Base-by-base conservation (phyloP, 208 protist species). In the Leishmania martiniquensis region DNA sequence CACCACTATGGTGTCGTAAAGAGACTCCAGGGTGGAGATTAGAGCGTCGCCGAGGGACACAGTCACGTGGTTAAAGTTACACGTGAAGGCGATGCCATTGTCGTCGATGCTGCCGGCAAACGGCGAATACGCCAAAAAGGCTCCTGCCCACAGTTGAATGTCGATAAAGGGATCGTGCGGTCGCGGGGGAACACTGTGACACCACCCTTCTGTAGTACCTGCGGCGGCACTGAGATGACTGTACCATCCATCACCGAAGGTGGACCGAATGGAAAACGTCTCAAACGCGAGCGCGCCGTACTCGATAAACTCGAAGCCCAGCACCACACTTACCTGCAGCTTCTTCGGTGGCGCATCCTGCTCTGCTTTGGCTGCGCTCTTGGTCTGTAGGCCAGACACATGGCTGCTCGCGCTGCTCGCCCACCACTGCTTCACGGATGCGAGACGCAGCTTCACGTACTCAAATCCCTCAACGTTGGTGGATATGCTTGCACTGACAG, bases 51-150 rank as follows among this genome's bases (percentile, higher is more conserved):
- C 80, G 6, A 94, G 62, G 34, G 65, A 75, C 12, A 94, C 29
- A 2, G 76, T 70, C 13, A 85, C 78, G 44, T 88, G 77, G 34
- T 75, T 78, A 20, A 86, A 57, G 15, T 57, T 49, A 57, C 89
- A 84, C 9, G 62, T n/a, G 70, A 93, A 94, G 32, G 65, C 88
- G 54, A 89, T 85, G 32, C 90, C 90, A 51, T 87, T 83, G 54
- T 67, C 75, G 47, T 87, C 78, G 59, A 91, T 91, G 52, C 65
- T 81, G 57, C 72, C 86, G 0, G 70, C 74, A 72, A 86, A 94
- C 7, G 90, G 84, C 5, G 90, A 92, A 29, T 52, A 37, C 1
- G 32, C 47, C 29, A 92, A 72, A 59, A 75, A 86, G 25, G 17
- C 82, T 65, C 87, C 81, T 32, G 90, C 84, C 90, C 90, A 94